Evolutionary conservation across 768 basidiomycete genomes (phyloP), one percentile per base, ranked within the genome.

Genomic region (Mycena kentingensis): DNA sequence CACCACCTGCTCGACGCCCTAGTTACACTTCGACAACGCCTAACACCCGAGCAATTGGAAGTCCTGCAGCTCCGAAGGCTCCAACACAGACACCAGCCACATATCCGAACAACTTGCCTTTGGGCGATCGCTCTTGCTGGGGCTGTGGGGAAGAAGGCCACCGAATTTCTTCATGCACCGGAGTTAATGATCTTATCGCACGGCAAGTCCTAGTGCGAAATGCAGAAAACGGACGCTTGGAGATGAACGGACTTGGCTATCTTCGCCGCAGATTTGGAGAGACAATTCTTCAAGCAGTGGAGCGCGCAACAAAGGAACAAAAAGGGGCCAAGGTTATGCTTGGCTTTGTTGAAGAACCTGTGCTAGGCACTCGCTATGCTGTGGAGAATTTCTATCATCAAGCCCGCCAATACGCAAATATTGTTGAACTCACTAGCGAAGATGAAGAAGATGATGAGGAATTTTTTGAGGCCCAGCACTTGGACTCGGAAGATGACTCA

Each of bases 1-100:
- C 38, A 35, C 28, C 10, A 25, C 11, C 24, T 42, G 16, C 22
- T 8, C 1, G 31, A 27, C 15, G 11, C 27, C 2, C 31, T 34
- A 10, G 32, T 34, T 10, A 34, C 10, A 34, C 10, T 34, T 10
- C 11, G 11, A 15, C 11, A 19, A 13, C 16, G 19, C 11, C n/a
- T n/a, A n/a, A n/a, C n/a, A n/a, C n/a, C n/a, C n/a, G n/a, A 19
- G 21, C 11, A 11, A 10, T 10, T 10, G 10, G 10, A 10, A 46
- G 19, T 11, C 19, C 7, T 12, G 19, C 15, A 24, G 18, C 15
- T n/a, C n/a, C n/a, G n/a, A n/a, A n/a, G n/a, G n/a, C n/a, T n/a
- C n/a, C n/a, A n/a, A n/a, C n/a, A n/a, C n/a, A n/a, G n/a, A n/a
- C 55, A 26, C 49, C 41, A 2, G 31, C 42, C 12, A 46, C 42